phyloP scores from a whole-genome alignment of 345 rosid genomes.

The Psidium guajava region DNA sequence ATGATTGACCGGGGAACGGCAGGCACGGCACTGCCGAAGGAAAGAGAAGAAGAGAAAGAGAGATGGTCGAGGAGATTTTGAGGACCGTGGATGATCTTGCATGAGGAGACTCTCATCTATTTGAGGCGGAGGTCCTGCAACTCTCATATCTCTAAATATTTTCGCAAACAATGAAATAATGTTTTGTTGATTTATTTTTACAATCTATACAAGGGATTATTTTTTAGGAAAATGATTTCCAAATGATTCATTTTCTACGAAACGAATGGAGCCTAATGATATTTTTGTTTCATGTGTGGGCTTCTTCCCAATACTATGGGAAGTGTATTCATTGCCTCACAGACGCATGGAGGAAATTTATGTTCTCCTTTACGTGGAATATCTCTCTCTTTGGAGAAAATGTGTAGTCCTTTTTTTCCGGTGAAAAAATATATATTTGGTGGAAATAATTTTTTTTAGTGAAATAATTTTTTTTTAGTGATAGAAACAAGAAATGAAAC shows the following conservation, averaged over 20 bases:
- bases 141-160: neutral
- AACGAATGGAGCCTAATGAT: too few relatives aligned
- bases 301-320: neutral
- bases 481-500: neutral
- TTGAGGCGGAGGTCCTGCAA: neutral
- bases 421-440: neutral
- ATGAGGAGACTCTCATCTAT: neutral
- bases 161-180: too few relatives aligned
- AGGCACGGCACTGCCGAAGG: neutral
- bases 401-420: neutral
- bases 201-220: too few relatives aligned
- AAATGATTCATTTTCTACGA: too few relatives aligned
- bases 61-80: neutral
- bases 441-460: neutral
- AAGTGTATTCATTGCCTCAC: neutral
- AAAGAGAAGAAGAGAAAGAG: neutral
- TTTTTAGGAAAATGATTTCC: too few relatives aligned
- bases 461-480: neutral
- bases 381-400: too few relatives aligned
- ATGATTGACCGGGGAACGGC: neutral
- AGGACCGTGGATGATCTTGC: neutral
- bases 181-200: too few relatives aligned
- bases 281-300: neutral
- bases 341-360: neutral
- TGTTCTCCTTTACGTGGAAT: neutral